Conservation (phyloP, 306 rosid species). For the Cicer chorassanicum region DNA sequence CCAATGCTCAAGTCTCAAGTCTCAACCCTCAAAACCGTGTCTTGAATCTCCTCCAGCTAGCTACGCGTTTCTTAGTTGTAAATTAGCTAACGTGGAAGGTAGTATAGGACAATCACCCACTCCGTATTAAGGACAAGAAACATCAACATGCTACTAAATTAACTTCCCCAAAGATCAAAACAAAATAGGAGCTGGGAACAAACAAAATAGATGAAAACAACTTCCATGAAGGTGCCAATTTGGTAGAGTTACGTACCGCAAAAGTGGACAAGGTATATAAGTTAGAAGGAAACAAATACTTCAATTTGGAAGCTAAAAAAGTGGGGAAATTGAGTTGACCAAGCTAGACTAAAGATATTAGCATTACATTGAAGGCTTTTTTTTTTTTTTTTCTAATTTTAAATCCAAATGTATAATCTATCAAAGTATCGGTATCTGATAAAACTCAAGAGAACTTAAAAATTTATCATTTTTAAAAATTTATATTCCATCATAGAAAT, state of each 20-base stretch:
- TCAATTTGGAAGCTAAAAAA: background rate
- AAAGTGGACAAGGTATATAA: background rate
- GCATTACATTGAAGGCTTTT: background rate
- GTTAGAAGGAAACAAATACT: slow-evolving; percentile 5
- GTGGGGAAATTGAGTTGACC: background rate
- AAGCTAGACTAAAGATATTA: slow-evolving; percentile 11
- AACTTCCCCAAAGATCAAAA: slow-evolving; percentile 10
- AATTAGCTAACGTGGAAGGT: slow-evolving; percentile 32
- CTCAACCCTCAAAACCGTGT: slow-evolving; percentile 49
- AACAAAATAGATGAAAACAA: slow-evolving; percentile 30
- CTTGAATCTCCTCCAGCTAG: slow-evolving; percentile 36
- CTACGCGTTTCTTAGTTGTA: slow-evolving; percentile 55
- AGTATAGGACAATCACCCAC: slow-evolving; percentile 29
- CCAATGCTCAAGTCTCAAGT: background rate
- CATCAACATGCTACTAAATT: slow-evolving; percentile 7
- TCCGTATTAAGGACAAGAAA: slow-evolving; percentile 35
- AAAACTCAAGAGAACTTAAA: too few species aligned
- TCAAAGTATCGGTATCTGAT: too few species aligned
- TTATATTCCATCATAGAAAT: too few species aligned
- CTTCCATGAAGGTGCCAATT: slow-evolving; percentile 35
- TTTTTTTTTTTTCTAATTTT: too few species aligned
- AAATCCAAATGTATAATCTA: too few species aligned
- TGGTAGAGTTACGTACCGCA: slow-evolving; percentile 4
- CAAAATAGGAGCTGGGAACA: slow-evolving; percentile 37
- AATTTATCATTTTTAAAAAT: too few species aligned